A percentile compares a stretch with the other conserved stretches of the same genome.
Conservation (phyloP, 2,329 filamentous ascomycete species). For the Hymenoscyphus repandus region DNA sequence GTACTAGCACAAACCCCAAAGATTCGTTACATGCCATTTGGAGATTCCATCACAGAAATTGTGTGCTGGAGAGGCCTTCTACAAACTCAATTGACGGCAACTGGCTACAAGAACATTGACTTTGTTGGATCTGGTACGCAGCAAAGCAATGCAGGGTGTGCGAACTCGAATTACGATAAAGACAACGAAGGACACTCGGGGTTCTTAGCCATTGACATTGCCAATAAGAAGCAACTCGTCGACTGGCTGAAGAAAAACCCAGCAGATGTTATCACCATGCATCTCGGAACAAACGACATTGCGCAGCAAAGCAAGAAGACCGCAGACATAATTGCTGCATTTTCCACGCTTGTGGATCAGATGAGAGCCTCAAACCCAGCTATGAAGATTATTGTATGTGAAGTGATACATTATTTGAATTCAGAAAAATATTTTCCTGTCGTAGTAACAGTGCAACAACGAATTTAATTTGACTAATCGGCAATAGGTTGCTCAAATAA, state of each 20-base stretch:
- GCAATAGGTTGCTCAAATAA: constrained; percentile 10
- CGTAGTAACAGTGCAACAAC: not conserved
- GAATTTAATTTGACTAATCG: not conserved
- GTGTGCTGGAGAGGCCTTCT: constrained; percentile 33
- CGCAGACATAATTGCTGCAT: constrained; percentile 34
- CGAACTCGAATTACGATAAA: constrained; percentile 35
- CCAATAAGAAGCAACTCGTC: constrained; percentile 33
- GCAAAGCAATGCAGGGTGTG: constrained; percentile 32
- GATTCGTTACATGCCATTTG: constrained; percentile 1
- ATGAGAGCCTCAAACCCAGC: constrained; percentile 38
- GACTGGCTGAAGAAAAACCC: constrained; percentile 35
- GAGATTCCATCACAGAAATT: constrained; percentile 3
- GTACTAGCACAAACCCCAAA: not conserved
- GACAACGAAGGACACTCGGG: constrained; percentile 42
- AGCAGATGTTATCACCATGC: constrained; percentile 42
- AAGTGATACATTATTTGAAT: not conserved
- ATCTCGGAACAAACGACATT: constrained; percentile 39
- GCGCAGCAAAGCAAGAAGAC: constrained; percentile 33
- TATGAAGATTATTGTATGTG: constrained; percentile 31
- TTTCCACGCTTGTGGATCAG: constrained; percentile 35
- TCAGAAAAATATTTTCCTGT: not conserved
- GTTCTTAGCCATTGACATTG: constrained; percentile 36
- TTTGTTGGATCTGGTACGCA: constrained; percentile 30
- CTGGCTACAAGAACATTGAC: constrained; percentile 30
- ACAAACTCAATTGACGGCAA: constrained; percentile 30